phyloP scores from a whole-genome alignment of 1,139 yeast species.

The Debaryomycetaceae sp. region DNA sequence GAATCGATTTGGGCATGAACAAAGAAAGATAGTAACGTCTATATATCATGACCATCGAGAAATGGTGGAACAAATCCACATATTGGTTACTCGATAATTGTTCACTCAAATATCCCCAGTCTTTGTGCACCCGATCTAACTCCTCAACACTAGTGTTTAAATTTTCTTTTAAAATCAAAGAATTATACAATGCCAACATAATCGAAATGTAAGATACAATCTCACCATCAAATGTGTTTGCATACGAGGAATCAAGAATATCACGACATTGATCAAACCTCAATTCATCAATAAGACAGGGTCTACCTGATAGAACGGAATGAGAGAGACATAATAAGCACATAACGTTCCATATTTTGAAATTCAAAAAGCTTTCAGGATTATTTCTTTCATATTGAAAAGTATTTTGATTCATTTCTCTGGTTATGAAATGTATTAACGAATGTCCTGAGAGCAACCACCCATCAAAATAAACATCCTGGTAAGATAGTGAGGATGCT shows the following conservation, averaged over 20 bases:
- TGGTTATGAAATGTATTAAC: neutral
- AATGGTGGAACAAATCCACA: neutral
- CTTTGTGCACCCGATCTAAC: neutral
- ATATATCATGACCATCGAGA: neutral
- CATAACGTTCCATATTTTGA: neutral
- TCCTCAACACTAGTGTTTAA: neutral
- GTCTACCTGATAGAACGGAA: neutral
- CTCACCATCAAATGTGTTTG: neutral
- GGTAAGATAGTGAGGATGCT: neutral
- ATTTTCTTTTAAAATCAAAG: neutral
- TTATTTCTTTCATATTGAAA: neutral
- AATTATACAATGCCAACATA: neutral
- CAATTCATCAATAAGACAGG: neutral
- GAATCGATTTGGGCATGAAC: neutral
- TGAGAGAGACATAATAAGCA: neutral
- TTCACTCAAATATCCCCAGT: neutral
- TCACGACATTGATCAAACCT: neutral
- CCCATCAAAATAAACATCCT: neutral
- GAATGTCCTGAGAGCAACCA: neutral
- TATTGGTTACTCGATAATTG: neutral
- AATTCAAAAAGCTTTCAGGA: neutral
- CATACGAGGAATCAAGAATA: neutral
- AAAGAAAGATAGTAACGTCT: neutral
- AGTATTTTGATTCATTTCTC: neutral
- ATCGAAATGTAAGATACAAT: neutral